Evolutionary conservation across 352 stramenopile species (phyloP).

Genomic region (Globisporangium splendens): DNA sequence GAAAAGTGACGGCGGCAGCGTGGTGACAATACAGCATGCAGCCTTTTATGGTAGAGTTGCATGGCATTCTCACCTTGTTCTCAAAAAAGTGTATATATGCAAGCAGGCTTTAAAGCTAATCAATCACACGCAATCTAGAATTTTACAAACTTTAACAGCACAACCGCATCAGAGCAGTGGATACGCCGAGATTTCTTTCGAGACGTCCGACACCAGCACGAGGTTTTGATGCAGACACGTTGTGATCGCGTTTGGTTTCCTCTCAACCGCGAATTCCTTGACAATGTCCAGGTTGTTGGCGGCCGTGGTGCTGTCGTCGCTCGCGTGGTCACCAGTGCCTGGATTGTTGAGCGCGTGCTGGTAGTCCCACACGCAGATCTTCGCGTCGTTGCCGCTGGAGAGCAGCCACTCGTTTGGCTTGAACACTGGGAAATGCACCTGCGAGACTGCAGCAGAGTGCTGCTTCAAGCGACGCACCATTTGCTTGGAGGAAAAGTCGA

Average conservation of each 20-base stretch:
- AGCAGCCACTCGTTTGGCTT: constrained; percentile 46
- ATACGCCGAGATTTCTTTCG: constrained; percentile 47
- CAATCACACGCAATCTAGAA: too few relatives aligned
- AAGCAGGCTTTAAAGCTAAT: too few relatives aligned
- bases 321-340: constrained; percentile 11
- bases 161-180: constrained; percentile 25
- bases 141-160: neutral
- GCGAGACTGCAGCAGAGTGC: constrained; percentile 51
- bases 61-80: too few relatives aligned
- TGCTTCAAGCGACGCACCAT: constrained; percentile 47
- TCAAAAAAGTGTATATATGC: too few relatives aligned
- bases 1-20: too few relatives aligned
- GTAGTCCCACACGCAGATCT: constrained; percentile 70
- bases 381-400: constrained; percentile 62
- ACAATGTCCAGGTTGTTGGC: constrained; percentile 35
- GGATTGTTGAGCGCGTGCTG: constrained; percentile 21
- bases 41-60: too few relatives aligned
- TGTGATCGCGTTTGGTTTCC: constrained; percentile 55
- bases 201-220: constrained; percentile 47
- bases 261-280: constrained; percentile 36
- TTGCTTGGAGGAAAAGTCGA: constrained; percentile 57
- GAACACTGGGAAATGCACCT: constrained; percentile 64
- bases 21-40: neutral
- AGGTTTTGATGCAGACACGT: constrained; percentile 49
- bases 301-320: constrained; percentile 12